Percentiles rank a stretch among this genome's conserved stretches.
Evolutionary conservation across 2,329 filamentous ascomycete species (phyloP).

Genomic region (Clonostachys solani): DNA sequence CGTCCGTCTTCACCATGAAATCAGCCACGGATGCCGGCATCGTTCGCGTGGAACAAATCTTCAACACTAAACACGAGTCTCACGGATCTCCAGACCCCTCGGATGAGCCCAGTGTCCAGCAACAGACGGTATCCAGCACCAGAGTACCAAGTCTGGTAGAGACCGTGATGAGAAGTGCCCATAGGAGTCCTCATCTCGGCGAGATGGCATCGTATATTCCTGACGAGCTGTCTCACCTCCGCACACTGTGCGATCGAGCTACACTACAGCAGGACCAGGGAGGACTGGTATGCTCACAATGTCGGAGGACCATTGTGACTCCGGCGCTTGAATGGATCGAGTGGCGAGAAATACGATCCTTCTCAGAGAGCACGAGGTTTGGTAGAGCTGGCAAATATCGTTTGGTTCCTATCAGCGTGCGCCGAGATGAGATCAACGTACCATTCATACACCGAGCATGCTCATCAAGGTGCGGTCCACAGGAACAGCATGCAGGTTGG

Average conservation of each 20-base stretch:
- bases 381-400: slow-evolving; percentile 4
- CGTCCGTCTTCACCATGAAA: slow-evolving; percentile 22
- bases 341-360: slow-evolving; percentile 43
- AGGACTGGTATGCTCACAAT: slow-evolving; percentile 46
- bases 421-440: slow-evolving; percentile 28
- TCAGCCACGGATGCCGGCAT: not conserved
- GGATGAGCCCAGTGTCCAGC: too few species aligned
- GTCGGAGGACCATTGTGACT: slow-evolving; percentile 40
- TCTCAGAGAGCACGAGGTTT: not conserved
- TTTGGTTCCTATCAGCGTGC: slow-evolving; percentile 17
- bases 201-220: slow-evolving; percentile 38
- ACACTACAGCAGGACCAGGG: slow-evolving; percentile 38
- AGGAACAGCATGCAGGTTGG: slow-evolving; percentile 1
- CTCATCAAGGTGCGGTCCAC: slow-evolving; percentile 43
- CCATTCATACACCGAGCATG: slow-evolving; percentile 44
- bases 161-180: slow-evolving; percentile 40
- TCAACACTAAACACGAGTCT: not conserved
- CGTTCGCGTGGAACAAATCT: slow-evolving; percentile 1
- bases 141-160: slow-evolving; percentile 46
- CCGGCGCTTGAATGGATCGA: slow-evolving; percentile 58
- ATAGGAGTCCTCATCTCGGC: slow-evolving; percentile 32
- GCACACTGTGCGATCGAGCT: slow-evolving; percentile 31
- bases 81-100: slow-evolving; percentile 13
- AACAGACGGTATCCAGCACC: not conserved
- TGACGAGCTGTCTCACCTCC: slow-evolving; percentile 31